Evolutionary conservation across 495 filamentous ascomycete species (phyloP).

Genomic region (Podospora australis): DNA sequence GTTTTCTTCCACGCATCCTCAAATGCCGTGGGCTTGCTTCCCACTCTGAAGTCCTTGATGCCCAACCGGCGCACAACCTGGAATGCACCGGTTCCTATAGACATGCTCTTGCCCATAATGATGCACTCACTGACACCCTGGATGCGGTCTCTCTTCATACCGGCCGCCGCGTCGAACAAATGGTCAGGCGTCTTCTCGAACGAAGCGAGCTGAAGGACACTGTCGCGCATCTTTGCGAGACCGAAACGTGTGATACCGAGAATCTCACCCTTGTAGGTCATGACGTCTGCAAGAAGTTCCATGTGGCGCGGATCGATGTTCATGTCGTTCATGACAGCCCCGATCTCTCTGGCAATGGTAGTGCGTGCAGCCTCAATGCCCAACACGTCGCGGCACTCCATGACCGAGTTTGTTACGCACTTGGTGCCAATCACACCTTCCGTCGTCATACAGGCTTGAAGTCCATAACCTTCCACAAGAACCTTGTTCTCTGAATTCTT

Average conservation of each 20-base stretch:
- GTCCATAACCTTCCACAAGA: constrained; percentile 90
- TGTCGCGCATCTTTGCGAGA: constrained; percentile 93
- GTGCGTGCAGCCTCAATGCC: constrained; percentile 90
- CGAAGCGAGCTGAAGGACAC: constrained; percentile 86
- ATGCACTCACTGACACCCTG: constrained; percentile 96
- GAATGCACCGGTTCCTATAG: constrained; percentile 85
- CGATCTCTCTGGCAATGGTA: constrained; percentile 78
- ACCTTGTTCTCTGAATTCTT: constrained; percentile 56
- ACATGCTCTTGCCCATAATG: constrained; percentile 94
- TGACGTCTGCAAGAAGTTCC: constrained; percentile 96
- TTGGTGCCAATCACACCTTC: constrained; percentile 71
- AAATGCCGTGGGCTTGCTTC: constrained; percentile 60
- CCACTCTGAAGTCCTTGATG: constrained; percentile 58
- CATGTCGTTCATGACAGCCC: constrained; percentile 81
- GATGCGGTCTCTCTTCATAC: constrained; percentile 80
- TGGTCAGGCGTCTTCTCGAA: constrained; percentile 99
- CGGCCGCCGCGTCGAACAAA: constrained; percentile 87
- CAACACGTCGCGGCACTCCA: constrained; percentile 87
- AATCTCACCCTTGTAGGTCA: constrained; percentile 98
- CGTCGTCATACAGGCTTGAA: constrained; percentile 84
- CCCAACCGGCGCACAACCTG: constrained; percentile 73
- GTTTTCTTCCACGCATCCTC: constrained; percentile 63
- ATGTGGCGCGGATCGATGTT: constrained; percentile 97
- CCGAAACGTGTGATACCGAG: constrained; percentile 98
- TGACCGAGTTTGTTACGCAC: constrained; percentile 76